A percentile compares a stretch with the other conserved stretches of the same genome.
These are phyloP conservation scores for Neurospora hispaniola DNA, from an alignment of 495 filamentous ascomycete genomes.

Conservation along the genomic window DNA sequence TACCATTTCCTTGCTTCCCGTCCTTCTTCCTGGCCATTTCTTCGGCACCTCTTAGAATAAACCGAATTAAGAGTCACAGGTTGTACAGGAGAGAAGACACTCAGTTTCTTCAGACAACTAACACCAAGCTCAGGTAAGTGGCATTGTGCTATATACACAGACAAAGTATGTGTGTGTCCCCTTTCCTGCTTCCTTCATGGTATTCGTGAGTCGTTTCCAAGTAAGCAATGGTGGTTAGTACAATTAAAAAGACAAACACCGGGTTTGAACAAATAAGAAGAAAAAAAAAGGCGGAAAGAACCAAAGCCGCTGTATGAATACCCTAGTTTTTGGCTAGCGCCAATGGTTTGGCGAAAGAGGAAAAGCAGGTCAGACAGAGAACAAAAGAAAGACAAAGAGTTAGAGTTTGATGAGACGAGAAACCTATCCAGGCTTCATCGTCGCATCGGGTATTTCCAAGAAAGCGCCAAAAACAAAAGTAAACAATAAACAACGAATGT, in stretches of 20 bases:
- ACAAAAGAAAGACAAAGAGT: neutral
- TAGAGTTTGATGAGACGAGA: neutral
- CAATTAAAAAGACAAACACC: neutral
- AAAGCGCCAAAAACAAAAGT: neutral
- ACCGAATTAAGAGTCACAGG: neutral
- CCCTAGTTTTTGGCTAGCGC: neutral
- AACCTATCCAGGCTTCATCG: neutral
- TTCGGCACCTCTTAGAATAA: neutral
- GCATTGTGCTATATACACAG: neutral
- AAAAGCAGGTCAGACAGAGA: neutral
- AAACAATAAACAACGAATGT: neutral
- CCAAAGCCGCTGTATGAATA: neutral
- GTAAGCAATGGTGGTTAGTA: neutral
- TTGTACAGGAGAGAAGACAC: neutral
- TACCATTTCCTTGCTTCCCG: neutral
- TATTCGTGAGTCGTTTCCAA: neutral
- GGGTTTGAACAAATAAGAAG: neutral
- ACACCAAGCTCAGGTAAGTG: neutral
- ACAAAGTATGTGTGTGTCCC: neutral
- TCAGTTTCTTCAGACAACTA: neutral
- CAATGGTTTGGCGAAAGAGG: neutral
- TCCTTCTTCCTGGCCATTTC: neutral
- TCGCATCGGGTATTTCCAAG: neutral
- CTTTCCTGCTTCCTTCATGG: neutral
- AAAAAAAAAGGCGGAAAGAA: neutral